Percentiles rank a stretch among this genome's conserved stretches.
Evolutionary conservation across 768 basidiomycete species (phyloP).

Genomic region (Podaxis rugospora): DNA sequence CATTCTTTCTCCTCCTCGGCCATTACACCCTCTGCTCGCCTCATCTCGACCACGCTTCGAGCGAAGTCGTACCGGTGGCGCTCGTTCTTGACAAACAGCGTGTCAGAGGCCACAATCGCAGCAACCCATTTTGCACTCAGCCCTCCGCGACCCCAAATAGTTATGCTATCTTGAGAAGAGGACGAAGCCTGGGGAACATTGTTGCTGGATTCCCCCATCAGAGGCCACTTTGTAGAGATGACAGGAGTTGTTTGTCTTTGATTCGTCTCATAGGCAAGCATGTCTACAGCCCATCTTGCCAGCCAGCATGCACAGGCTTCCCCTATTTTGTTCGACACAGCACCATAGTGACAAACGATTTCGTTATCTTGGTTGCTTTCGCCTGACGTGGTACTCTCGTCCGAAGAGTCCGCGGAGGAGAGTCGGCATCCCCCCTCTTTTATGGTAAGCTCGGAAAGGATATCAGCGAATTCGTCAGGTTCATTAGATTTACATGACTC

Average conservation of each 20-base stretch:
- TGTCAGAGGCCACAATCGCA: constrained; percentile 71
- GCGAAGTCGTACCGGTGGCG: constrained; percentile 79
- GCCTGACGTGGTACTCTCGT: constrained; percentile 14
- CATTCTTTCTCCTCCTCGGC: constrained; percentile 69
- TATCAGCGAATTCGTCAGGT: constrained; percentile 11
- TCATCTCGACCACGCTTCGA: constrained; percentile 67
- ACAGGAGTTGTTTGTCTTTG: constrained; percentile 15
- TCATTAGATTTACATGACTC: constrained; percentile 13
- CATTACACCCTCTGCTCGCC: constrained; percentile 49
- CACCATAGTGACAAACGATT: constrained; percentile 72
- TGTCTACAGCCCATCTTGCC: constrained; percentile 77
- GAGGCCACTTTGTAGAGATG: constrained; percentile 18
- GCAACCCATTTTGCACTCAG: constrained; percentile 70
- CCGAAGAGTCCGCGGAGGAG: constrained; percentile 10
- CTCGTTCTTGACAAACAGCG: constrained; percentile 76
- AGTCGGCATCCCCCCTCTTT: constrained; percentile 1
- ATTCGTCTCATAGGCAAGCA: constrained; percentile 62
- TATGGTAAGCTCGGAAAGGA: constrained; percentile 9
- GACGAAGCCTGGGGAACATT: constrained; percentile 2
- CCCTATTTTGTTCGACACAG: constrained; percentile 87
- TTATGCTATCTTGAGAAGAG: constrained; percentile 27
- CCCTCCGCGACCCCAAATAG: constrained; percentile 74
- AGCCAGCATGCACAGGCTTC: constrained; percentile 89
- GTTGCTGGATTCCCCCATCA: constrained; percentile 5
- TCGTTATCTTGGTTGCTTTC: constrained; percentile 16